Conservation (phyloP, 352 stramenopile genomes). For the Phytophthora sojae region DNA sequence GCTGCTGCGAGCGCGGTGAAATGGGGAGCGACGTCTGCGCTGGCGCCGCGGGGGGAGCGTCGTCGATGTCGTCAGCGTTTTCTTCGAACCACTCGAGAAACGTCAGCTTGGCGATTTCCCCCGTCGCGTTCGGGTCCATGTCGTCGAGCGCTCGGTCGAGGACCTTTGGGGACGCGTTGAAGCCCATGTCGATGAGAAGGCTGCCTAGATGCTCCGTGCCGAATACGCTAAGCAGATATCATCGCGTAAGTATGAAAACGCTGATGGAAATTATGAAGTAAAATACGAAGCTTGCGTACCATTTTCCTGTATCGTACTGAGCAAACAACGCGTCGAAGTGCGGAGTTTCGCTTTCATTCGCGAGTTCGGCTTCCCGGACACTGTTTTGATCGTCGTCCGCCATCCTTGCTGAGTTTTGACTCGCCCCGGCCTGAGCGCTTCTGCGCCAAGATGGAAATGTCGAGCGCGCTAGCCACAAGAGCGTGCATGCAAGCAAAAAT, state of each 20-base stretch:
- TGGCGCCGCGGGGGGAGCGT: constrained; percentile 2
- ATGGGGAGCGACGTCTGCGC: not conserved
- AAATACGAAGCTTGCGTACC: constrained; percentile 20
- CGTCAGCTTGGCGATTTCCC: constrained; percentile 69
- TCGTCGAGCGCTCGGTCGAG: constrained; percentile 71
- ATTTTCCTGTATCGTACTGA: constrained; percentile 54
- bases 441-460: constrained; percentile 6
- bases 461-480: too few relatives aligned
- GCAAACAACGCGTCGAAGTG: constrained; percentile 70
- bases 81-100: constrained; percentile 84
- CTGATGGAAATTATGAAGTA: too few relatives aligned
- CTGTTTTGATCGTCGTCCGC: constrained; percentile 38
- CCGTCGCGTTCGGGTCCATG: constrained; percentile 72
- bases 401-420: constrained; percentile 24
- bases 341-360: constrained; percentile 59
- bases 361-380: constrained; percentile 32
- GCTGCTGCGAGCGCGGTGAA: constrained; percentile 24
- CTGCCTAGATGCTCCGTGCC: constrained; percentile 67
- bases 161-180: constrained; percentile 56
- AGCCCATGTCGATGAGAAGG: constrained; percentile 78
- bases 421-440: not conserved
- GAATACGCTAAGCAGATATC: constrained; percentile 39
- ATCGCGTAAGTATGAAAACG: not conserved
- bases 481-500: constrained; percentile 10
- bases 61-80: constrained; percentile 70